Evolutionary conservation across 768 basidiomycete species (phyloP), one percentile per base, ranked within the genome.

Genomic region (Boletales sp.): DNA sequence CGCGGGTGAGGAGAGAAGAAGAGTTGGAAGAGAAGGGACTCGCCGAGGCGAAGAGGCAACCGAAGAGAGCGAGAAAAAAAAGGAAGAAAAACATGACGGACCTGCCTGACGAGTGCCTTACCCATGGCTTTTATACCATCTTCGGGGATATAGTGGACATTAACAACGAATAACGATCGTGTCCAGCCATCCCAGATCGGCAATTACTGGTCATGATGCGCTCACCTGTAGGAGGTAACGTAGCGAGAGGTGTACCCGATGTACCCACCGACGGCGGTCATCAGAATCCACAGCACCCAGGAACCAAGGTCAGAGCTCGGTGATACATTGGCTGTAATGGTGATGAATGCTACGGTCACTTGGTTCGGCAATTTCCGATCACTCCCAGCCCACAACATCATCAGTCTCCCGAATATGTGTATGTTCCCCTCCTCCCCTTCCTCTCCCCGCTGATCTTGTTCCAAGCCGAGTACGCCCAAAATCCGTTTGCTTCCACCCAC

Each of bases 401-500:
- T 21, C 21, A 21, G 21, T 21, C 21, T 21, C 21, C 21, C 21
- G 67, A 21, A 68, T 67, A 35, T 7, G 67, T 58, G 7, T 8
- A 67, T 58, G 7, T n/a, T 5, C 7, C 5, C 25, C 13, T 17
- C 2, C 12, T n/a, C 19, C 21, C 5, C 4, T 4, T 17, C 10
- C 1, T 18, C 4, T 2, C 10, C 17, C 14, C 32, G 33, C 58
- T 57, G 13, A 61, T 19, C 49, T 15, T 7, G 11, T 18, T 18
- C 36, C 15, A 42, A 60, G 54, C 56, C 60, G 70, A 63, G 21
- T 63, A 57, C 57, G 75, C 75, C 41, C 78, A 87, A 64, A 91
- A 93, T 57, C 90, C 90, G 0, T 93, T 93, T 69, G 84, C 88
- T 9, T 91, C 90, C 10, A 81, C 86, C 14, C 82, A 89, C 61